Base-by-base conservation (phyloP, 768 basidiomycete species). In the Hygrophorus pudorinus region DNA sequence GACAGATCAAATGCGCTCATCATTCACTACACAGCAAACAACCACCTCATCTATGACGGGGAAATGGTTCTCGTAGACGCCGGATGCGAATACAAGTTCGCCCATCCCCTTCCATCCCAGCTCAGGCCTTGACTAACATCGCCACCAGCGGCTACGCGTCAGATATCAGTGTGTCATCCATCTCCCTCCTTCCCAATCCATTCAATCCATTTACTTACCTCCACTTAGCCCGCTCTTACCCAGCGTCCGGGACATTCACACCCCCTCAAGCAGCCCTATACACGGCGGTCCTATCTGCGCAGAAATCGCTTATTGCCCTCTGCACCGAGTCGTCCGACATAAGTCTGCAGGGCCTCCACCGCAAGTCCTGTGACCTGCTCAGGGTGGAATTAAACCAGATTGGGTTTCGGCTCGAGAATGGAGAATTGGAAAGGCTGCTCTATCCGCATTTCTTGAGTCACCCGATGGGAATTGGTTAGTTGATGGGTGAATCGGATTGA, bases 371-470 rank as follows among this genome's bases (percentile, higher is more conserved):
- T 52, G 70, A 73, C 10, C 55, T 84, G 30, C 66, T 97, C 30
- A 69, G 74, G 37, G 56, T 62, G 41, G 93, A 94, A 60, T 68
- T 98, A 38, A 75, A 73, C 47, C 83, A 87, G 53, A 72, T 91
- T 33, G 86, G 87, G 1, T 82, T 90, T 33, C 9, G 38, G 34
- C 63, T 88, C 29, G 65, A 64, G 0, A 67, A 70, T 9, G 65
- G 66, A 1, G 79, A 81, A 18, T 68, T 86, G 44, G 70, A 93
- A 36, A 75, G 86, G 50, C 64, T 81, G 24, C 60, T 99, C 53
- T 99, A 97, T 57, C 96, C 96, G 1, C 96, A 99, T 66, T 90
- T 80, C 50, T 61, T 99, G 38, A 79, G 86, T 20, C 96, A 99
- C 65, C 85, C 87, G 5, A 81, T 98, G 30, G 96, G 96, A 5